Conservation (phyloP, 2,329 filamentous ascomycete species). For the Diplocarpon rosae region DNA sequence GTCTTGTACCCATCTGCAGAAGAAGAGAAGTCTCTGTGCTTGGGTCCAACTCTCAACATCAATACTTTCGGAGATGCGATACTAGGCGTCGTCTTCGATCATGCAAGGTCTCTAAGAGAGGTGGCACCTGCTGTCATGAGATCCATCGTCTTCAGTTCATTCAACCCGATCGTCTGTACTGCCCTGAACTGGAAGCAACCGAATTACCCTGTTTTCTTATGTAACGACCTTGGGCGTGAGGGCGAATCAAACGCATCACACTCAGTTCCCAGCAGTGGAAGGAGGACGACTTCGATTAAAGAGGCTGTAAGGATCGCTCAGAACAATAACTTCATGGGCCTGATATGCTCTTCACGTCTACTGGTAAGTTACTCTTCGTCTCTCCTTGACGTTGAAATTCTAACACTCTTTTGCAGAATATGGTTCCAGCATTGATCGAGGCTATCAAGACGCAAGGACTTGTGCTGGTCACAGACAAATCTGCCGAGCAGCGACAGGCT, state of each 20-base stretch:
- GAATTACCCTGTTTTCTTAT: conserved; percentile 92
- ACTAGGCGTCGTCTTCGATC: conserved; percentile 78
- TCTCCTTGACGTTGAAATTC: not conserved
- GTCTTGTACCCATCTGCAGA: conserved; percentile 70
- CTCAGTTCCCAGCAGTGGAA: conserved; percentile 42
- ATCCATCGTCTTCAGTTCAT: conserved; percentile 89
- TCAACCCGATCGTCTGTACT: conserved; percentile 81
- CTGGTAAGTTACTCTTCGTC: conserved; percentile 49
- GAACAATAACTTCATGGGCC: conserved; percentile 95
- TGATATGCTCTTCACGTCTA: conserved; percentile 80
- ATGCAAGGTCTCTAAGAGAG: conserved; percentile 61
- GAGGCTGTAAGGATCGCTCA: conserved; percentile 88
- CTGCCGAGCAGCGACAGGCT: conserved; percentile 34
- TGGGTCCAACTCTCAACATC: conserved; percentile 69
- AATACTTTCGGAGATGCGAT: conserved; percentile 80
- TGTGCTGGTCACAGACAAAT: conserved; percentile 82
- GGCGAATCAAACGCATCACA: conserved; percentile 27
- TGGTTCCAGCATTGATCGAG: conserved; percentile 84
- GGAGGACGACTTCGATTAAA: conserved; percentile 77
- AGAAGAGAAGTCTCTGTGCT: conserved; percentile 58
- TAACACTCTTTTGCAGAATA: conserved; percentile 49
- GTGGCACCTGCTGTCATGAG: conserved; percentile 61
- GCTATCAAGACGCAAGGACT: conserved; percentile 91
- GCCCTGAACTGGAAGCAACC: conserved; percentile 99
- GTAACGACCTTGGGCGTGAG: conserved; percentile 75